Evolutionary conservation across 805 yeast species (phyloP), one percentile per base, ranked within the genome.

Genomic region (Danielia reshetovae): DNA sequence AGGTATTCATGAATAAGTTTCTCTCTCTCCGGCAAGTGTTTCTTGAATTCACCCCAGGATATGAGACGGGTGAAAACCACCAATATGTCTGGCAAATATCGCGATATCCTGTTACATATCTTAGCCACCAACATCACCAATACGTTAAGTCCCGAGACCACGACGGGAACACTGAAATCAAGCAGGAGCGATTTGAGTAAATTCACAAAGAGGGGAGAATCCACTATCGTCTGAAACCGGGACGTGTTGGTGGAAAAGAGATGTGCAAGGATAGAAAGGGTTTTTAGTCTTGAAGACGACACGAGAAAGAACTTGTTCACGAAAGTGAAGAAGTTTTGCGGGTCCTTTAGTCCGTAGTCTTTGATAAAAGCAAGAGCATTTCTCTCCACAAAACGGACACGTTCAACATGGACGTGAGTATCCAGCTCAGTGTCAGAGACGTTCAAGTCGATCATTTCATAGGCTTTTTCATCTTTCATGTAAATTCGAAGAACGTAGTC

Each of bases 331-430:
- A 70, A 70, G 1, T 41, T 46, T 26, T 39, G 45, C 1, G 75
- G 60, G 24, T 65, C 48, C 19, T 51, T 51, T n/a, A 54, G 45
- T 2, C 73, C 79, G 55, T 61, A 73, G n/a, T 59, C 62, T 1
- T 52, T 45, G 9, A 79, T 50, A 13, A 76, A 33, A 1, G 39
- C 38, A 9, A 62, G 52, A 32, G 75, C 65, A 46, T 77, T 77
- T 35, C 54, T 54, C 27, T 62, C 59, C 7, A 74, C 60, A 39
- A 72, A 75, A 21, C 84, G 54, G 11, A 59, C 45, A 11, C 81
- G 54, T 48, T 79, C 86, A 31, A 62, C 69, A 19, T 55, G 52
- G 17, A 55, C 62, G 14, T 64, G 72, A n/a, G 55, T 45, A 11
- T 46, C 43, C 24, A 34, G 36, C 9, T 54, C 57, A 5, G 36